These are phyloP conservation scores for Oehlia diaphana DNA, from an alignment of 192 early-diverging fungal genomes.

Conservation along the genomic window DNA sequence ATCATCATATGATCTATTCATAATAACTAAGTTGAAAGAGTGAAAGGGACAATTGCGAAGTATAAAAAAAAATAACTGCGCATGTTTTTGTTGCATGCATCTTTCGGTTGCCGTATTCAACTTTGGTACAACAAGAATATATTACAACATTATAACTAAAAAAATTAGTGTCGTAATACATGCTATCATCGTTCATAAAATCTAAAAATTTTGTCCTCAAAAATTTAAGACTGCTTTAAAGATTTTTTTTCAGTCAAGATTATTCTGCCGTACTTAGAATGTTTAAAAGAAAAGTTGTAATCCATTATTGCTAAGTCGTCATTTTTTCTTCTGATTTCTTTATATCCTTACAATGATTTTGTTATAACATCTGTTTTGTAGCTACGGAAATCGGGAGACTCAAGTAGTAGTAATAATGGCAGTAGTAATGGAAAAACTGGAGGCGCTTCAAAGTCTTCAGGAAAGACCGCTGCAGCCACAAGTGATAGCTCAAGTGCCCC, in stretches of 20 bases:
- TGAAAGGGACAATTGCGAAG: neutral
- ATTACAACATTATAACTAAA: neutral
- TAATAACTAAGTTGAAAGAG: neutral
- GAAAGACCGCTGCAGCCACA: conserved; percentile 10
- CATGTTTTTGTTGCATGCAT: neutral
- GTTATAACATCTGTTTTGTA: neutral
- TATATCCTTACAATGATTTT: neutral
- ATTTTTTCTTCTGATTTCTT: neutral
- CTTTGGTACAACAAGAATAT: neutral
- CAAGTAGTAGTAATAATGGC: conserved; percentile 2
- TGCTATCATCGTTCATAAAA: conserved; percentile 2
- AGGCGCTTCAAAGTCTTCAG: conserved; percentile 18
- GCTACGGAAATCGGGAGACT: conserved; percentile 27
- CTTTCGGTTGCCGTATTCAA: neutral
- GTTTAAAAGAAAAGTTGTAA: conserved; percentile 22
- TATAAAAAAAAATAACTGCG: neutral
- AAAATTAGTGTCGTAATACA: conserved; percentile 2
- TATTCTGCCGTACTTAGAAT: neutral
- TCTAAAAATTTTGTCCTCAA: neutral
- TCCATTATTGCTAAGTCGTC: neutral
- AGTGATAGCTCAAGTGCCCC: conserved; percentile 2
- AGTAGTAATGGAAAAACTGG: conserved; percentile 29
- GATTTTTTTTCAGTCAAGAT: neutral
- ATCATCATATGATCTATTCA: neutral
- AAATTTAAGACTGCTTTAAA: neutral